Evolutionary conservation across 2,329 filamentous ascomycete species (phyloP).

Genomic region (Stagonosporopsis cucurbitacearum): DNA sequence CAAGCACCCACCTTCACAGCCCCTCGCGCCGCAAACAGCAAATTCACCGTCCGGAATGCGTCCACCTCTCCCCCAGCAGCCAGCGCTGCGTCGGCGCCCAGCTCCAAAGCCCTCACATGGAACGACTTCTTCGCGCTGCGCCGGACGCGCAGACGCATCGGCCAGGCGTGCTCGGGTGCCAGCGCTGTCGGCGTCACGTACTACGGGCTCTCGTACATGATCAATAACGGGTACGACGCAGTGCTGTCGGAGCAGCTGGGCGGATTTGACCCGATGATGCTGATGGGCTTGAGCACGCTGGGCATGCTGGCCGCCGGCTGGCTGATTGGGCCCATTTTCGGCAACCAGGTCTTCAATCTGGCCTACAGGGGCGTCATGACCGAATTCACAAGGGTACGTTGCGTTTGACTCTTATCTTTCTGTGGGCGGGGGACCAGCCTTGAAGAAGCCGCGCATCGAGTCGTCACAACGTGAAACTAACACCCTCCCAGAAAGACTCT

Average conservation of each 20-base stretch:
- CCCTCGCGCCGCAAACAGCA: conserved; percentile 14
- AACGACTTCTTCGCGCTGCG: conserved; percentile 92
- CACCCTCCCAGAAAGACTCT: conserved; percentile 74
- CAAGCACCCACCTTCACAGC: conserved; percentile 21
- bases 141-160: conserved; percentile 81
- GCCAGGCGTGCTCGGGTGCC: conserved; percentile 76
- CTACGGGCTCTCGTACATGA: conserved; percentile 69
- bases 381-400: conserved; percentile 72
- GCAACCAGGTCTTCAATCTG: conserved; percentile 78
- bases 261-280: conserved; percentile 86
- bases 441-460: too few relatives aligned
- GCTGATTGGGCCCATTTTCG: conserved; percentile 83
- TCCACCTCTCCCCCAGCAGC: conserved; percentile 28
- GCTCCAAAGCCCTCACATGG: conserved; percentile 64
- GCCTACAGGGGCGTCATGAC: conserved; percentile 73
- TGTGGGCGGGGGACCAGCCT: too few relatives aligned
- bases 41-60: conserved; percentile 29
- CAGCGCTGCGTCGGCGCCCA: conserved; percentile 22
- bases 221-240: conserved; percentile 74
- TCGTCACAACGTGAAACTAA: conserved; percentile 1
- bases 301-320: conserved; percentile 82
- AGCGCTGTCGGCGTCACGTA: conserved; percentile 68
- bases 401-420: not conserved
- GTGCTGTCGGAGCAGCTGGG: conserved; percentile 72
- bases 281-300: conserved; percentile 80